Evolutionary conservation across 768 basidiomycete species (phyloP).

Genomic region (Cubamyces sp.): DNA sequence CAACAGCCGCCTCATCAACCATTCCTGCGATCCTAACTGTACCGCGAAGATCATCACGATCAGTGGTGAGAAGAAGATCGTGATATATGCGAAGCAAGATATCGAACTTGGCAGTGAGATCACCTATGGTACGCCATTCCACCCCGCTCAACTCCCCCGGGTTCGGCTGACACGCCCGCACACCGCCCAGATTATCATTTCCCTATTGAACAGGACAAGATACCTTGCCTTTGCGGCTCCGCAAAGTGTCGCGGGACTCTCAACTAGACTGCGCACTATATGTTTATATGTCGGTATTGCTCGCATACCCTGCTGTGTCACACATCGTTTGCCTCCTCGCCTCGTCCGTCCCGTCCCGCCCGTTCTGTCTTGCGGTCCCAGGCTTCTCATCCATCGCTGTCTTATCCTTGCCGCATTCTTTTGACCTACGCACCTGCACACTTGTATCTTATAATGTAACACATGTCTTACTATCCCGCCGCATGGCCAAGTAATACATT

Average conservation of each 20-base stretch:
- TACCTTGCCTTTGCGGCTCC: constrained; percentile 90
- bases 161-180: neutral
- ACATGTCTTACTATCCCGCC: constrained; percentile 28
- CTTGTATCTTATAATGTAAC: constrained; percentile 36
- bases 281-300: constrained; percentile 28
- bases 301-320: constrained; percentile 29
- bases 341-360: constrained; percentile 4
- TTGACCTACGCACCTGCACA: constrained; percentile 27
- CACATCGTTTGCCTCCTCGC: constrained; percentile 18
- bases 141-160: neutral
- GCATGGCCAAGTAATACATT: constrained; percentile 22
- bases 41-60: constrained; percentile 92
- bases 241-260: constrained; percentile 92
- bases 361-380: constrained; percentile 5
- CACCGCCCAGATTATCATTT: constrained; percentile 88
- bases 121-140: constrained; percentile 82
- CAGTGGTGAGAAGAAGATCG: constrained; percentile 95
- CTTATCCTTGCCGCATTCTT: constrained; percentile 14
- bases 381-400: constrained; percentile 13
- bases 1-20: constrained; percentile 92
- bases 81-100: constrained; percentile 97
- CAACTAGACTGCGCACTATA: constrained; percentile 63
- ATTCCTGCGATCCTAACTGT: constrained; percentile 95
- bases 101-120: constrained; percentile 98
- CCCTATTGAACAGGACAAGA: constrained; percentile 98